Evolutionary conservation across 306 rosid genomes (phyloP), one percentile per base, ranked within the genome.

Genomic region (Arachis stenosperma): DNA sequence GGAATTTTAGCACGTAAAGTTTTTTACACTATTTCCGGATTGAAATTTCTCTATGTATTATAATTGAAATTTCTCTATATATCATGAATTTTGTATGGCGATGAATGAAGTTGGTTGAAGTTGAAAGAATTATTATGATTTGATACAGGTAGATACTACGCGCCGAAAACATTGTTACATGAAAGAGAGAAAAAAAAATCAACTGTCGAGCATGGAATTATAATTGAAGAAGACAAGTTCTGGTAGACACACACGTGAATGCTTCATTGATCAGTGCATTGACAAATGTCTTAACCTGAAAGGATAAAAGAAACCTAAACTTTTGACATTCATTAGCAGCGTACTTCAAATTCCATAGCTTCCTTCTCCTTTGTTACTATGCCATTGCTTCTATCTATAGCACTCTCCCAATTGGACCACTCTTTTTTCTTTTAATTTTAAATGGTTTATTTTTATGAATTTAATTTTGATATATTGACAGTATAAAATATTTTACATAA

Each of bases 1-100:
- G 47, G 73, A 82, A 67, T 77, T 77, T 77, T 5, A 77, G 57
- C 58, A 81, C 85, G 82, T 46, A 67, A 81, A 81, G 79, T 55
- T 67, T 69, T 30, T 30, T 5, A 37, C 22, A 69, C 79, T 74
- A 54, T 79, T 67, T 51, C 9, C 51, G 9, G 50, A 57, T 13
- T 12, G 51, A 8, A 14, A 7, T 4, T 51, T 5, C 30, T 48
- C 53, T 41, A 7, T 22, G 1, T 5, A 36, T 11, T 60, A 42
- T 29, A 55, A 22, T 46, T n/a, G 8, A 71, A 30, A 22, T 22
- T 22, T 22, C 27, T 22, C 27, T 22, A 22, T 22, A 22, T 22
- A 22, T 22, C 27, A 22, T 22, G 27, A 22, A 22, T 22, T 22
- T 22, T 22, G 27, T 22, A 22, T 22, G 37, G 37, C 4, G 4